Evolutionary conservation across 202 grass and related monocot genomes (phyloP).

Genomic region (Sporobolus alterniflorus): DNA sequence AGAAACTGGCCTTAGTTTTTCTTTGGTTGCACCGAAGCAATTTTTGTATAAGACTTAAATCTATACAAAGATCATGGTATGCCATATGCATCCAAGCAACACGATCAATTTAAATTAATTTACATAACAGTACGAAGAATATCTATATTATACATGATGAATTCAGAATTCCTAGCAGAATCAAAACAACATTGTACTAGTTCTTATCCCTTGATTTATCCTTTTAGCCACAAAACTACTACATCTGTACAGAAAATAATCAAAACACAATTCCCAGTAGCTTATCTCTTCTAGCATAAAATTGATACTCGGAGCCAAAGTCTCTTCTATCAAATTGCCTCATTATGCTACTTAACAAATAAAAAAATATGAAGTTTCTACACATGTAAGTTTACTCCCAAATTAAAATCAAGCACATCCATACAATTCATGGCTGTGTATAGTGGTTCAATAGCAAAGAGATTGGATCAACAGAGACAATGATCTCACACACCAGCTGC

Average conservation of each 20-base stretch:
- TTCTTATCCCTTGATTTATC: background rate
- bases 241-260: background rate
- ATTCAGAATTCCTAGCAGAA: background rate
- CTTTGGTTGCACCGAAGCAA: conserved; percentile 1
- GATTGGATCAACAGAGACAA: too few relatives aligned
- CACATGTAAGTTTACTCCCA: background rate
- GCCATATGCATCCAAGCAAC: background rate
- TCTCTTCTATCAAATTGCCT: background rate
- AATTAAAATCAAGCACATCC: background rate
- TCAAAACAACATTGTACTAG: background rate
- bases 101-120: too few relatives aligned
- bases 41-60: conserved; percentile 16
- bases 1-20: background rate
- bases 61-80: too few relatives aligned
- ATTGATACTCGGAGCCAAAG: too few relatives aligned
- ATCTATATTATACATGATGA: too few relatives aligned
- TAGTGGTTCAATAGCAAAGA: too few relatives aligned
- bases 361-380: background rate
- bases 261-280: too few relatives aligned
- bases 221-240: background rate
- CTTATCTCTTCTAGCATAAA: too few relatives aligned
- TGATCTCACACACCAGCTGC: too few relatives aligned
- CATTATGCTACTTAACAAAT: background rate
- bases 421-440: too few relatives aligned
- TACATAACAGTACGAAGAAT: too few relatives aligned